phyloP scores from a whole-genome alignment of 495 filamentous ascomycete genomes.

The Penicillium parvum region DNA sequence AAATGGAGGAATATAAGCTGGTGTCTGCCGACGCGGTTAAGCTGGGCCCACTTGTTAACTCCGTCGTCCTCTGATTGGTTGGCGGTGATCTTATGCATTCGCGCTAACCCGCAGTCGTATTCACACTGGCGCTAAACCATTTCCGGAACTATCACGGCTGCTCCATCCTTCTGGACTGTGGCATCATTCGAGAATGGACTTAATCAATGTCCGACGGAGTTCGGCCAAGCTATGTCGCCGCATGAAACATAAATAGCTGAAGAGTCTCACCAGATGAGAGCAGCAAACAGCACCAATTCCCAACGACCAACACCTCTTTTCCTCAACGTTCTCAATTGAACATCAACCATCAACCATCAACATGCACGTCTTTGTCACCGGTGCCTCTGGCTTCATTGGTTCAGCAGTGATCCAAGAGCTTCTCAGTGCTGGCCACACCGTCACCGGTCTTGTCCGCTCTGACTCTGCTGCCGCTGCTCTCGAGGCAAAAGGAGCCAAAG shows the following conservation, averaged over 20 bases:
- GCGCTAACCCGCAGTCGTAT: slow-evolving; percentile 7
- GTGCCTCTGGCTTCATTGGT: slow-evolving; percentile 46
- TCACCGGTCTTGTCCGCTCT: slow-evolving; percentile 41
- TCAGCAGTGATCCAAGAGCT: slow-evolving; percentile 37
- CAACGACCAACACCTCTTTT: too few species aligned
- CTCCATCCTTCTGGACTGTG: too few species aligned
- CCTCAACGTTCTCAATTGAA: too few species aligned
- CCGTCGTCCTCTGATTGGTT: slow-evolving; percentile 3
- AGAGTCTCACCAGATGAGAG: too few species aligned
- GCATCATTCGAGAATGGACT: too few species aligned
- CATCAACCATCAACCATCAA: neutral
- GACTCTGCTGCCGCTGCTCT: slow-evolving; percentile 29
- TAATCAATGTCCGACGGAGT: neutral
- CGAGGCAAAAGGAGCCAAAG: slow-evolving; percentile 25
- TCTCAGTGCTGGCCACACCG: slow-evolving; percentile 34
- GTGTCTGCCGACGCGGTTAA: neutral
- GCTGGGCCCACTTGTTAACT: slow-evolving; percentile 6
- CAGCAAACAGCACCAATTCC: too few species aligned
- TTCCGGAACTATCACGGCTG: neutral
- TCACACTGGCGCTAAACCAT: neutral
- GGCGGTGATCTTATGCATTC: neutral
- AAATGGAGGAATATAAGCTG: neutral
- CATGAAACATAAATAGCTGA: too few species aligned
- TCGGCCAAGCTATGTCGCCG: too few species aligned
- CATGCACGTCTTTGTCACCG: slow-evolving; percentile 44